These are phyloP conservation scores for Capronia coronata DNA, from an alignment of 2,329 filamentous ascomycete genomes.

Conservation along the genomic window DNA sequence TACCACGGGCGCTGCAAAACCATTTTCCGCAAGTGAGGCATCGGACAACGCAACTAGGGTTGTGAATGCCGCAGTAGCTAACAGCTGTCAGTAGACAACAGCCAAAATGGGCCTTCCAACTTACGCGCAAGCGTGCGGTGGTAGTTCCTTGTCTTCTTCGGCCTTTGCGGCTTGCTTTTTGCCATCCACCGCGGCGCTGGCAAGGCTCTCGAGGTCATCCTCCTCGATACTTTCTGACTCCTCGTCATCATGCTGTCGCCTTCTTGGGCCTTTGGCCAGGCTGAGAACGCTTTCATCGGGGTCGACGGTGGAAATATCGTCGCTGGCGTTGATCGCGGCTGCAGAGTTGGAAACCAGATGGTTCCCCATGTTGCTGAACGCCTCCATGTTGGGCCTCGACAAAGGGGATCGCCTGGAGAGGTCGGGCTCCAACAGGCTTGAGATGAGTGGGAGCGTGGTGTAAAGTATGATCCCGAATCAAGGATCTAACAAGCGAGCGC, in stretches of 20 bases:
- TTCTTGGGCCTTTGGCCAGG: conserved; percentile 53
- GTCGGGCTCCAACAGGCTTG: too few relatives aligned
- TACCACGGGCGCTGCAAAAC: conserved; percentile 97
- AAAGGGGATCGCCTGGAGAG: neutral
- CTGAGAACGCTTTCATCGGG: conserved; percentile 73
- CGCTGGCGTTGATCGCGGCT: conserved; percentile 78
- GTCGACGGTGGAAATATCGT: conserved; percentile 68
- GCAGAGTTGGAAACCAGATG: conserved; percentile 78
- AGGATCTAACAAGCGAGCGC: neutral
- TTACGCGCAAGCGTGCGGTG: conserved; percentile 91
- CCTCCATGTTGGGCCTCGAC: conserved; percentile 58
- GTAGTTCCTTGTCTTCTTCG: conserved; percentile 72
- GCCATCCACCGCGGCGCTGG: conserved; percentile 67
- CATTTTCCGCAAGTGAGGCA: conserved; percentile 94
- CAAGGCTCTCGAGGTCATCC: conserved; percentile 69
- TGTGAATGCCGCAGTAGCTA: conserved; percentile 96
- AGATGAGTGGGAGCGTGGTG: too few relatives aligned
- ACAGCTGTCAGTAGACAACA: conserved; percentile 10
- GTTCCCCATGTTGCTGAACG: conserved; percentile 82
- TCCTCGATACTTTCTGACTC: conserved; percentile 79
- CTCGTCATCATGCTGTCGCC: conserved; percentile 75
- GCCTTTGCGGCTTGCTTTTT: conserved; percentile 46
- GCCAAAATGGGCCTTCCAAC: conserved; percentile 36
- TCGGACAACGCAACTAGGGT: conserved; percentile 89
- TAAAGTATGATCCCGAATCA: too few relatives aligned